phyloP scores from a whole-genome alignment of 148 eudicot species.

The Mesembryanthemum crystallinum region DNA sequence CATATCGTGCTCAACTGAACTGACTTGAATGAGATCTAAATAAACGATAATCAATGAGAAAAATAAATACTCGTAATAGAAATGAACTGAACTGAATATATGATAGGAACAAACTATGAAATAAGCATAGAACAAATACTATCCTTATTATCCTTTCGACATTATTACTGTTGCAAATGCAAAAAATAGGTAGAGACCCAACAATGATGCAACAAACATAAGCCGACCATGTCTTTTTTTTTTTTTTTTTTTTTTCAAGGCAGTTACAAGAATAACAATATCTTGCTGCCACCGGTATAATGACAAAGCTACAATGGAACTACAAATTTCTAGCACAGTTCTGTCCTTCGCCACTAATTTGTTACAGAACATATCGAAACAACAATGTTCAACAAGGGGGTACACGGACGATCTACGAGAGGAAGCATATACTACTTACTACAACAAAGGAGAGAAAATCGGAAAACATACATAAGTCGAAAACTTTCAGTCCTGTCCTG shows the following conservation, averaged over 20 bases:
- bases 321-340: background rate
- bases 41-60: no score
- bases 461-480: background rate
- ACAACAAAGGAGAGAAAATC: background rate
- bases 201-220: background rate
- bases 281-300: background rate
- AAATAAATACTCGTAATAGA: no score
- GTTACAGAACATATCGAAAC: slow-evolving; percentile 16
- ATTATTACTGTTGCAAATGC: no score
- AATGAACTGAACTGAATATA: no score
- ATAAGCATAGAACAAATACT: no score
- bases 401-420: slow-evolving; percentile 3
- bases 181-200: no score
- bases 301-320: slow-evolving; percentile 6
- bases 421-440: background rate
- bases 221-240: background rate
- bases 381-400: slow-evolving; percentile 19
- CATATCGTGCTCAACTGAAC: no score
- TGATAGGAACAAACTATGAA: no score
- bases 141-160: no score
- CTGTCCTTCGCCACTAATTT: background rate
- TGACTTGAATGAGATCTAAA: no score
- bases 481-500: background rate
- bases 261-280: background rate
- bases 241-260: background rate